Conservation (phyloP, 2,329 filamentous ascomycete species). For the Diplodia corticola region DNA sequence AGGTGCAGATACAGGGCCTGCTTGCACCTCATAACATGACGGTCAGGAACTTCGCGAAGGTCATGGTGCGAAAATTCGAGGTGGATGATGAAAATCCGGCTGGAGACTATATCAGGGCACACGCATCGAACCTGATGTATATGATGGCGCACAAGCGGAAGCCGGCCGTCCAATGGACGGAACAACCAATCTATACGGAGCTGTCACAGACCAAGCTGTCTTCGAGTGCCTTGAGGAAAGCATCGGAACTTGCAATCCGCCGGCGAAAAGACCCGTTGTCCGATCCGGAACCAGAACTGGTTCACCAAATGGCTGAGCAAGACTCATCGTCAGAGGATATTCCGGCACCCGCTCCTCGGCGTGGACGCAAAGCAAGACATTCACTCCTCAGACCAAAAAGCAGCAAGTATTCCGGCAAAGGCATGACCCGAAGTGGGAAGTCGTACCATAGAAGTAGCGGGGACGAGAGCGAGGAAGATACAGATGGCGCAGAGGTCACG, state of each 20-base stretch:
- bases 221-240: conserved; percentile 34
- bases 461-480: conserved; percentile 14
- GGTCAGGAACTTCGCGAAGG: conserved; percentile 35
- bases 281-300: conserved; percentile 1
- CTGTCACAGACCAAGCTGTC: conserved; percentile 32
- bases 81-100: conserved; percentile 38
- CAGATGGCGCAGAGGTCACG: conserved; percentile 20
- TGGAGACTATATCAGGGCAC: conserved; percentile 37
- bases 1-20: conserved; percentile 36
- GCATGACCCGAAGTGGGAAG: conserved; percentile 24
- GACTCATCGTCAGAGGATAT: conserved; percentile 26
- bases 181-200: conserved; percentile 38
- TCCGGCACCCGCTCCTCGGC: conserved; percentile 23
- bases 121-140: conserved; percentile 40
- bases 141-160: conserved; percentile 41
- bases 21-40: conserved; percentile 36
- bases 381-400: conserved; percentile 40
- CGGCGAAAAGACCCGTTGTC: conserved; percentile 33
- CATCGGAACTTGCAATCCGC: conserved; percentile 33
- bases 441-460: conserved; percentile 22
- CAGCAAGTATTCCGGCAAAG: conserved; percentile 39
- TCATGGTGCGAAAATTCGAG: conserved; percentile 39
- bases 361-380: conserved; percentile 32
- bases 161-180: conserved; percentile 32
- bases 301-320: neutral